phyloP scores from a whole-genome alignment of 805 yeast genomes.

The Ogataea glucozyma region DNA sequence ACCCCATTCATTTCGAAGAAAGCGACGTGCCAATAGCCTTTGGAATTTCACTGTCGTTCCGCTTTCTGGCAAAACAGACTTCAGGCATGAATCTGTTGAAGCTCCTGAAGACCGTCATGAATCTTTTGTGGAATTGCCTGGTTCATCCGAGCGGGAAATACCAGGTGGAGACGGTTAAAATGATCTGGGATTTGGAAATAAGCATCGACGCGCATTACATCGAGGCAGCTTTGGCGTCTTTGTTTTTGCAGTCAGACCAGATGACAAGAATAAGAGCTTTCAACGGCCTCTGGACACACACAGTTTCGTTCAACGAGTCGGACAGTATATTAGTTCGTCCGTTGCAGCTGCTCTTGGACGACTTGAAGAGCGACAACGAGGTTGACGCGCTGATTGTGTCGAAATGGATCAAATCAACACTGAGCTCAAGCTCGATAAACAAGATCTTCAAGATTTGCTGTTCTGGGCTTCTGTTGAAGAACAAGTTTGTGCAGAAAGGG shows the following conservation, averaged over 20 bases:
- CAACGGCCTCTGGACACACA: slow-evolving; percentile 72
- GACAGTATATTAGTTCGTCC: slow-evolving; percentile 60
- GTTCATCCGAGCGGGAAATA: slow-evolving; percentile 48
- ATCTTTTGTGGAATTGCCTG: slow-evolving; percentile 57
- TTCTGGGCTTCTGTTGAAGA: slow-evolving; percentile 51
- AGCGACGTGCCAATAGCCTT: slow-evolving; percentile 38
- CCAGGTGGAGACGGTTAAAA: slow-evolving; percentile 71
- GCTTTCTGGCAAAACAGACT: slow-evolving; percentile 36
- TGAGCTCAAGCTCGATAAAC: slow-evolving; percentile 56
- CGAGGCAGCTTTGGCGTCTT: slow-evolving; percentile 70
- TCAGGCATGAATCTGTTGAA: slow-evolving; percentile 37
- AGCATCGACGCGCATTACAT: slow-evolving; percentile 53
- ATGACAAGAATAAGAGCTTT: slow-evolving; percentile 54
- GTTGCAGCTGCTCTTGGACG: slow-evolving; percentile 67
- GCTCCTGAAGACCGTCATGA: slow-evolving; percentile 42
- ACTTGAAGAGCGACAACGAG: slow-evolving; percentile 45
- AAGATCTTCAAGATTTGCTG: slow-evolving; percentile 60
- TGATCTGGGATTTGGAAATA: slow-evolving; percentile 62
- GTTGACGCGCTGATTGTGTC: slow-evolving; percentile 44
- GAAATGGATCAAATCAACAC: slow-evolving; percentile 48
- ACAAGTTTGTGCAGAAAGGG: slow-evolving; percentile 30
- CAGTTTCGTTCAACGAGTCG: slow-evolving; percentile 49
- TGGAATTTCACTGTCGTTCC: slow-evolving; percentile 44
- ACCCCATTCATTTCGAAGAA: slow-evolving; percentile 16
- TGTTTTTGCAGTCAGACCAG: slow-evolving; percentile 45